Conservation (phyloP, 192 early-diverging fungal genomes). For the Coemansia sp. region DNA sequence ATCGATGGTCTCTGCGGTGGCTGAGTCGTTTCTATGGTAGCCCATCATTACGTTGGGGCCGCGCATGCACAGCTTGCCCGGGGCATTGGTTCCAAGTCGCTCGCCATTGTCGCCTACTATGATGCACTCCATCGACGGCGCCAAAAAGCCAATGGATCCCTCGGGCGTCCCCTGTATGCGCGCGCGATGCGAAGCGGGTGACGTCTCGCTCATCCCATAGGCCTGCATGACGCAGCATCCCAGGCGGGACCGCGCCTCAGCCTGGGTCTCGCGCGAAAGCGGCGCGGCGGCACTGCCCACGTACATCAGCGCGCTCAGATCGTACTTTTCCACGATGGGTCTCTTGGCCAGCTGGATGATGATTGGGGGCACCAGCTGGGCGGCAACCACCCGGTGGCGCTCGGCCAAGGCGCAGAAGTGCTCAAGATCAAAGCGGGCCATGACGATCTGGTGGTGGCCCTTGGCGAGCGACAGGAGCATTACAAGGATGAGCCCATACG, state of each 20-base stretch:
- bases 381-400: conserved; percentile 66
- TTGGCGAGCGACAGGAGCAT: conserved; percentile 29
- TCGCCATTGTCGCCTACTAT: conserved; percentile 73
- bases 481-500: conserved; percentile 62
- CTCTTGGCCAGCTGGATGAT: conserved; percentile 71
- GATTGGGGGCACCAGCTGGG: conserved; percentile 66
- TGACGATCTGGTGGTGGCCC: conserved; percentile 63
- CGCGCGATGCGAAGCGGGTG: conserved; percentile 41
- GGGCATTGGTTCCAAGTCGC: conserved; percentile 59
- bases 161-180: conserved; percentile 1
- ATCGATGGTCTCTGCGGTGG: conserved; percentile 70
- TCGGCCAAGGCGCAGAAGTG: conserved; percentile 64
- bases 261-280: conserved; percentile 64
- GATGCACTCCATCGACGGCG: conserved; percentile 71
- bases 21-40: conserved; percentile 79
- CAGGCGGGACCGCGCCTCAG: conserved; percentile 49
- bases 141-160: conserved; percentile 71
- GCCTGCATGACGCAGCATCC: conserved; percentile 55
- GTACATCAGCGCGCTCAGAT: conserved; percentile 63
- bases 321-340: conserved; percentile 73
- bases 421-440: conserved; percentile 73
- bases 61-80: conserved; percentile 82
- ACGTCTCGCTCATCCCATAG: conserved; percentile 69
- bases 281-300: conserved; percentile 81
- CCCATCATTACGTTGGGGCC: conserved; percentile 89